Evolutionary conservation across 2,329 filamentous ascomycete genomes (phyloP), one percentile per base, ranked within the genome.

Genomic region (Aspergillus fijiensis): DNA sequence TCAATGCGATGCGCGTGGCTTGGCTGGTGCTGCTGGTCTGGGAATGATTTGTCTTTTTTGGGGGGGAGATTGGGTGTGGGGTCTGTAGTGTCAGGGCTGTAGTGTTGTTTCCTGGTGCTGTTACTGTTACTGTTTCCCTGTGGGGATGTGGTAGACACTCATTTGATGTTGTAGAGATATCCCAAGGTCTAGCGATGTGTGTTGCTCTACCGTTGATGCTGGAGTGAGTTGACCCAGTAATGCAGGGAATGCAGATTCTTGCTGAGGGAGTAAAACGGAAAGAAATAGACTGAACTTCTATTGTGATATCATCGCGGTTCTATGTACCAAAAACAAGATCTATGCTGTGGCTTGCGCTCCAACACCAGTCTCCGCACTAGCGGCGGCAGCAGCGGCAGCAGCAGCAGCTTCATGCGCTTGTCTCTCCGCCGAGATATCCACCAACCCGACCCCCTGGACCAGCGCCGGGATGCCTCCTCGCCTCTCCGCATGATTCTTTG

Each of bases 401-500:
- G 52, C 29, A 21, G 57, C 25, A 3, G 27, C 47, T 21, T 59
- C 61, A 35, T 59, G n/a, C 62, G 67, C 60, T 49, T 62, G 58
- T 27, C 62, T 57, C 16, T 54, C 59, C 16, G 55, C 39, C 10
- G 71, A 70, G 50, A 76, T 65, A 67, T 76, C 67, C 33, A 77
- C 67, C 31, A 75, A 50, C 3, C 74, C 74, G 35, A 77, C 74
- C 3, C 74, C 74, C 25, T 66, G 63, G 11, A 77, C 64, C 33
- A 77, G 59, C n/a, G 73, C 68, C 25, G 70, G 65, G 4, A 69
- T 67, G n/a, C 27, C 27, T 7, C 27, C 27, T 29, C 67, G 61
- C 5, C 57, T 23, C 55, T 65, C 49, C 47, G 63, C 11, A 14
- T 23, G 23, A 23, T 23, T 23, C 4, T 23, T 23, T 4, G 23